Base-by-base conservation (phyloP, 495 filamentous ascomycete genomes). In the Mytilinidion resinicola region DNA sequence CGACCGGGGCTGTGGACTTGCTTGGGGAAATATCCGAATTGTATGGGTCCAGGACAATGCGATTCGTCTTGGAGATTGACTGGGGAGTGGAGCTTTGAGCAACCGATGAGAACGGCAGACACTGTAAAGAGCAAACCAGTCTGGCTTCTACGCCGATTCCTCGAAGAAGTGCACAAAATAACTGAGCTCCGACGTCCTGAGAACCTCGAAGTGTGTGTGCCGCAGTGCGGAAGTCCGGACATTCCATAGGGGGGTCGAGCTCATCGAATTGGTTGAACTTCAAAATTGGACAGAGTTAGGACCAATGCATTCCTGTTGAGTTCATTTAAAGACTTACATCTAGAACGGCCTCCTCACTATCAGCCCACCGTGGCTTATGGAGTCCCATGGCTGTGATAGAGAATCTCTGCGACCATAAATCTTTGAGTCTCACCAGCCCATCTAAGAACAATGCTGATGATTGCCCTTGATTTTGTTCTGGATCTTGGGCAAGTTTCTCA, bases 41-140 rank as follows among this genome's bases (percentile, higher is more conserved):
- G 21, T 62, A 65, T 25, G 59, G 43, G 34, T 65, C 60, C 37
- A 77, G 67, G 41, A 75, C 72, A 4, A 74, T 74, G 1, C 72
- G 62, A 10, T 71, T 55, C 59, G 74, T 80, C 8, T 72, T 62
- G 1, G 72, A 73, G 47, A 65, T 62, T 6, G 78, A 72, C 59
- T 82, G 86, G 0, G 53, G 61, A 34, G 41, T 60, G 1, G 79
- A 54, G 1, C 71, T 60, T 30, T 77, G 76, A 14, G 67, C 76
- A 1, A 78, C 78, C 0, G 85, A 78, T 20, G 77, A 78, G 62
- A 93, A 92, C 1, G 89, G 77, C 3, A 99, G 76, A 0, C 84
- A 80, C 64, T 97, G 91, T 11, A 99, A 77, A 9, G 95, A 99
- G 72, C 91, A 97, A 1, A 96, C 88, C 2, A 99, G 79, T 14